phyloP scores from a whole-genome alignment of 768 basidiomycete species.

The Pleurotus citrinopileatus region DNA sequence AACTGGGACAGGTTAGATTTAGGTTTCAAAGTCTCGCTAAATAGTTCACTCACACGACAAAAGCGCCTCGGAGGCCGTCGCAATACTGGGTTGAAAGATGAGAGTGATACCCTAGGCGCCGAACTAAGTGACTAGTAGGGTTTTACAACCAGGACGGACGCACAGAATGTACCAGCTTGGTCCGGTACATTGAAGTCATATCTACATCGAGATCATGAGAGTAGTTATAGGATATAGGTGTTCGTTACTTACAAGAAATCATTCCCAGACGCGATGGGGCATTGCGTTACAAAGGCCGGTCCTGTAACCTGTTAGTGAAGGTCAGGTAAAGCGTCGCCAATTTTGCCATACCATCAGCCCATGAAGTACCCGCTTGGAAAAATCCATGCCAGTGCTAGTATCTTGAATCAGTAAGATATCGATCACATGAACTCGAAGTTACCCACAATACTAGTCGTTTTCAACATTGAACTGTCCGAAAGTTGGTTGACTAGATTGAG shows the following conservation, averaged over 20 bases:
- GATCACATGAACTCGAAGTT: too few relatives aligned
- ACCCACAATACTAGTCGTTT: slow-evolving; percentile 48
- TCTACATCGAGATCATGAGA: neutral
- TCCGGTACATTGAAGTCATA: slow-evolving; percentile 34
- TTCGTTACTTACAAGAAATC: slow-evolving; percentile 28
- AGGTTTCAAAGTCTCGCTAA: neutral
- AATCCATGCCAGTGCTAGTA: slow-evolving; percentile 46
- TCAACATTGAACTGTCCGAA: slow-evolving; percentile 45
- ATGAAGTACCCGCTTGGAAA: slow-evolving; percentile 33
- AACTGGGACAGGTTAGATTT: slow-evolving; percentile 23
- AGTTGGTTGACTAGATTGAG: slow-evolving; percentile 48
- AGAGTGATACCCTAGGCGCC: slow-evolving; percentile 31
- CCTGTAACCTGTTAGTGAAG: neutral
- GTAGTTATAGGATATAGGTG: too few relatives aligned
- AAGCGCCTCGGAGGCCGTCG: slow-evolving; percentile 24
- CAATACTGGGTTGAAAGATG: slow-evolving; percentile 38
- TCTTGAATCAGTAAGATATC: too few relatives aligned
- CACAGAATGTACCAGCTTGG: slow-evolving; percentile 30
- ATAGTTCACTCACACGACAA: neutral
- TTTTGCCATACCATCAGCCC: slow-evolving; percentile 28
- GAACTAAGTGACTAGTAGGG: too few relatives aligned
- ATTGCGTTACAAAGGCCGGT: slow-evolving; percentile 35
- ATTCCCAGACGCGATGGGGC: slow-evolving; percentile 40
- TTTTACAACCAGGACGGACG: too few relatives aligned
- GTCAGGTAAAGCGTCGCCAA: neutral